These are phyloP conservation scores for Macrolepiota fuliginosa DNA, from an alignment of 768 basidiomycete species.

Conservation along the genomic window DNA sequence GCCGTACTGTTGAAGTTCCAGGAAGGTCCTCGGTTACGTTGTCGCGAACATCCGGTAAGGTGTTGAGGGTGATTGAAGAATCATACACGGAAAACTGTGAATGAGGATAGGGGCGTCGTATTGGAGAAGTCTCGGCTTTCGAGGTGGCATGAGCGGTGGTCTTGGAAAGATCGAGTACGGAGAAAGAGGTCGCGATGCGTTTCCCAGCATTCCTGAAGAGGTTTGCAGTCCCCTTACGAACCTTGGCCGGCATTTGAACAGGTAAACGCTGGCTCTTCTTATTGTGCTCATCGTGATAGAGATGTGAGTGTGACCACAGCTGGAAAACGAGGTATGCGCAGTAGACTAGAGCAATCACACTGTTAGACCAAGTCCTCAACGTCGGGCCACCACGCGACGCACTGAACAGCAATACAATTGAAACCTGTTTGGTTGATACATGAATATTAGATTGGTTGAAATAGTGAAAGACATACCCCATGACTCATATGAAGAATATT, in stretches of 20 bases:
- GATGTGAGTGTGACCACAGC: constrained; percentile 70
- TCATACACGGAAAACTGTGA: neutral
- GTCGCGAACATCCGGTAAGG: neutral
- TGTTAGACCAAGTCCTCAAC: neutral
- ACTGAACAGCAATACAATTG: constrained; percentile 79
- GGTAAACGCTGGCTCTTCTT: constrained; percentile 41
- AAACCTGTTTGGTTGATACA: constrained; percentile 42
- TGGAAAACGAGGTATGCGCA: constrained; percentile 72
- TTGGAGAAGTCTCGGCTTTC: neutral
- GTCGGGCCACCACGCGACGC: constrained; percentile 20
- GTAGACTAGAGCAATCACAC: constrained; percentile 52
- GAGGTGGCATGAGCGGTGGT: neutral
- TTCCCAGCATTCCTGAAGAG: constrained; percentile 7
- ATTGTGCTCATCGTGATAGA: constrained; percentile 54
- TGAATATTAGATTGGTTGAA: neutral
- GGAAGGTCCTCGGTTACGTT: neutral
- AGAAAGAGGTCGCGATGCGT: constrained; percentile 11
- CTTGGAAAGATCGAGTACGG: neutral
- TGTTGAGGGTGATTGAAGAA: neutral
- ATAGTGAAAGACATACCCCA: constrained; percentile 48
- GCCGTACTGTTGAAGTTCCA: neutral
- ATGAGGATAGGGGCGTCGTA: neutral
- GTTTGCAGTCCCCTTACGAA: constrained; percentile 29
- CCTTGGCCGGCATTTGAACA: constrained; percentile 16
- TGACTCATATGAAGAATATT: constrained; percentile 72